Base-by-base conservation (phyloP, 2,329 filamentous ascomycete genomes). In the Cercospora sp. region DNA sequence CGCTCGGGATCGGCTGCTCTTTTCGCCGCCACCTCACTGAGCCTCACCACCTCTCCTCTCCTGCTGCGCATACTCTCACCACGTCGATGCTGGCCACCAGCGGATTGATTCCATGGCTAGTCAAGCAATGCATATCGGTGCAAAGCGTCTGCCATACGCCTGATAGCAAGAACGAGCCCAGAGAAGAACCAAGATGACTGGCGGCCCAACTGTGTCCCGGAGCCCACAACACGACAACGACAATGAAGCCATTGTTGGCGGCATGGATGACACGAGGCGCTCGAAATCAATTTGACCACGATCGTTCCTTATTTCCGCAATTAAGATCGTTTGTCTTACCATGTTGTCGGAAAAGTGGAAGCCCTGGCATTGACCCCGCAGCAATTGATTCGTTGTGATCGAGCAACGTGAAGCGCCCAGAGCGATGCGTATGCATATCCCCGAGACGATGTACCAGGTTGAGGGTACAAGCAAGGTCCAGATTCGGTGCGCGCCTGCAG, bases 261-360 rank as follows among this genome's bases (percentile, higher is more conserved):
- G 23, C 23, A 31, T 33, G 28, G 30, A 9, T 20, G 28, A 9
- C 26, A 33, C n/a, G n/a, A 16, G 13, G 55, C 30, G 55, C 30
- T 5, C n/a, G 0, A 36, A 12, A 20, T 26, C 55, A 33, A 13
- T n/a, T 13, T 20, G 30, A 33, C 28, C 28, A 59, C 55, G 55
- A 16, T 59, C 9, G 12, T 36, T 36, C 18, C 30, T 59, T 59
- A 36, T 59, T 59, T 16, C 55, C 55, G 55, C 33, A 30, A 55
- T 39, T 58, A 61, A 61, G 45, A 66, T 66, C 58, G 59, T 39
- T 53, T 53, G 28, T 64, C 30, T 30, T 65, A 42, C 68, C 65
- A 65, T 60, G 57, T 65, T 42, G 60, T 65, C 69, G 69, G 66
- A 66, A 64, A 53, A 64, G 59, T 64, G 69, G 66, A 70, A 68